A percentile compares a stretch with the other conserved stretches of the same genome.
Evolutionary conservation across 2,329 filamentous ascomycete genomes (phyloP).

Genomic region (Colletotrichum destructivum): DNA sequence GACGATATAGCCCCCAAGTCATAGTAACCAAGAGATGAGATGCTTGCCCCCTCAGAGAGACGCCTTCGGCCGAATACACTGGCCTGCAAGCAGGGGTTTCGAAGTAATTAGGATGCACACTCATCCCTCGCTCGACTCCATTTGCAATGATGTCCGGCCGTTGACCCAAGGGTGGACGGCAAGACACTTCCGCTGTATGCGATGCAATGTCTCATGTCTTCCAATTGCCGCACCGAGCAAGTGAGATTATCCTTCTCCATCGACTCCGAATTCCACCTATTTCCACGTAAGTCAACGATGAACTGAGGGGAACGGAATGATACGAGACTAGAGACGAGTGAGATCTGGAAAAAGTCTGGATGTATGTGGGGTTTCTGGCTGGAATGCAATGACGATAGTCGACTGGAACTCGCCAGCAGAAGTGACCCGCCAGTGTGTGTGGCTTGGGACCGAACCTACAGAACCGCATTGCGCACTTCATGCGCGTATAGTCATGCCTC

Average conservation of each 20-base stretch:
- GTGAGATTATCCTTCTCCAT: too few species aligned
- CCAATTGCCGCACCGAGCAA: neutral
- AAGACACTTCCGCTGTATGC: neutral
- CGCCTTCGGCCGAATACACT: slow-evolving; percentile 10
- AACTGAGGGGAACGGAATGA: neutral
- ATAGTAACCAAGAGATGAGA: too few species aligned
- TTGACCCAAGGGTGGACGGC: neutral
- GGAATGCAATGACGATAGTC: neutral
- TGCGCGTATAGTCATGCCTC: slow-evolving; percentile 5
- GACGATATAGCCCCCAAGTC: neutral
- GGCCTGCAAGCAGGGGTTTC: slow-evolving; percentile 17
- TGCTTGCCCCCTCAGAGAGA: neutral
- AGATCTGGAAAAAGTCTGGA: neutral
- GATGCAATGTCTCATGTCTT: neutral
- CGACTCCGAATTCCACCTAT: neutral
- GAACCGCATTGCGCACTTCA: neutral
- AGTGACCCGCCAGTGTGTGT: slow-evolving; percentile 6
- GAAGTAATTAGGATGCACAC: slow-evolving; percentile 25
- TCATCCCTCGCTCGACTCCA: slow-evolving; percentile 1
- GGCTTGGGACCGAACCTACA: slow-evolving; percentile 17
- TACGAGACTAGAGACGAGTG: neutral
- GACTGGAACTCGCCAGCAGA: slow-evolving; percentile 19
- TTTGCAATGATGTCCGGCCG: neutral
- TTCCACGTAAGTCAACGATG: neutral
- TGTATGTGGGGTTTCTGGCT: neutral